phyloP scores from a whole-genome alignment of 2,329 filamentous ascomycete genomes.

The Leptodontidium sp. region DNA sequence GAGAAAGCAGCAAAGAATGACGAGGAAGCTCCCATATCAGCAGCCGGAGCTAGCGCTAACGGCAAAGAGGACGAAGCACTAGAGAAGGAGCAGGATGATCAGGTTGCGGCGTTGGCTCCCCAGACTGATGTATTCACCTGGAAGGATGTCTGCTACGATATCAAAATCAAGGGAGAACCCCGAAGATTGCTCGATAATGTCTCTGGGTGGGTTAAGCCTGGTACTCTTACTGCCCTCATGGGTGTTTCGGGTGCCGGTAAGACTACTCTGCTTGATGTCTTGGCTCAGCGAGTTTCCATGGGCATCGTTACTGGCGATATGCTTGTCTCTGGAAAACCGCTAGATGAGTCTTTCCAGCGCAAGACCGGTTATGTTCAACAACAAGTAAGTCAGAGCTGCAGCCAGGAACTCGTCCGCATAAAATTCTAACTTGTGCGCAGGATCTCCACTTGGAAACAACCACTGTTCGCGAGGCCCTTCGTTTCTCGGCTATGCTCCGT shows the following conservation, averaged over 20 bases:
- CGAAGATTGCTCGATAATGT: conserved; percentile 74
- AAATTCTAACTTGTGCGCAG: conserved; percentile 18
- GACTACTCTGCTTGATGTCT: conserved; percentile 83
- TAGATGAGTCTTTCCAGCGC: conserved; percentile 78
- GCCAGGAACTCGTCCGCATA: too few relatives aligned
- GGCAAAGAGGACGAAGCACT: conserved; percentile 30
- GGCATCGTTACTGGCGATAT: conserved; percentile 90
- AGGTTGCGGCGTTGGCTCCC: conserved; percentile 40
- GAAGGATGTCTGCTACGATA: conserved; percentile 71
- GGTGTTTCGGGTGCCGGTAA: conserved; percentile 83
- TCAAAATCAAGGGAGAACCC: conserved; percentile 71
- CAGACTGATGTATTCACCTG: conserved; percentile 47
- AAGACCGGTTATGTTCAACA: conserved; percentile 95
- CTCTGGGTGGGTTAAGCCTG: conserved; percentile 77
- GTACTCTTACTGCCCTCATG: conserved; percentile 75
- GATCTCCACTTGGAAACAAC: conserved; percentile 87
- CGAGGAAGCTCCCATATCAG: conserved; percentile 35
- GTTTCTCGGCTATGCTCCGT: conserved; percentile 85
- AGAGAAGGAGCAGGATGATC: conserved; percentile 37
- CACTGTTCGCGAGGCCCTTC: conserved; percentile 84
- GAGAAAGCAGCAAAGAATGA: conserved; percentile 43
- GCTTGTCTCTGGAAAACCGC: conserved; percentile 48
- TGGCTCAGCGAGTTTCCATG: conserved; percentile 84
- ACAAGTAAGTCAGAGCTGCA: conserved; percentile 53
- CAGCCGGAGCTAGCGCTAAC: conserved; percentile 17